These are phyloP conservation scores for Saccharomyces hybrid DNA, from an alignment of 1,139 yeast genomes.

Conservation along the genomic window DNA sequence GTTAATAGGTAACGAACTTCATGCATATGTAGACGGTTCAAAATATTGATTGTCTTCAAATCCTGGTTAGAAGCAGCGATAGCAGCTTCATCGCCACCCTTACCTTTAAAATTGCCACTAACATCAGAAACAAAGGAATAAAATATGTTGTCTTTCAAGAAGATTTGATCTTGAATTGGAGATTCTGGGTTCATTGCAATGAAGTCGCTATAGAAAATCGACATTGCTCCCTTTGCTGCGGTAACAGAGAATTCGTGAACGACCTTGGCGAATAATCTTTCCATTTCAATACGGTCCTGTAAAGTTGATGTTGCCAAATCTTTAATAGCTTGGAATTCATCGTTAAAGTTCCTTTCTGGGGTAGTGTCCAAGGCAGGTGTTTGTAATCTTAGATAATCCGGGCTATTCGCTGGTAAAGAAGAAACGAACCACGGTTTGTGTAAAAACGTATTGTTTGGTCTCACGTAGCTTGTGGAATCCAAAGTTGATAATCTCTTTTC, in stretches of 20 bases:
- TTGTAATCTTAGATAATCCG: slow-evolving; percentile 28
- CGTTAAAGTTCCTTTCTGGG: slow-evolving; percentile 72
- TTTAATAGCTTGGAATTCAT: slow-evolving; percentile 73
- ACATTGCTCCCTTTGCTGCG: slow-evolving; percentile 75
- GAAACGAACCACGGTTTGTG: slow-evolving; percentile 72
- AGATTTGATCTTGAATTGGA: slow-evolving; percentile 52
- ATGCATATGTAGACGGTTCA: slow-evolving; percentile 58
- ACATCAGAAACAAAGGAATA: slow-evolving; percentile 78
- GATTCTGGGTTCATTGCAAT: slow-evolving; percentile 77
- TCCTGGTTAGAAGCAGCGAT: slow-evolving; percentile 77
- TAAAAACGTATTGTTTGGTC: slow-evolving; percentile 55
- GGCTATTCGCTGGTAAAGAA: slow-evolving; percentile 23
- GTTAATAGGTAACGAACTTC: slow-evolving; percentile 71
- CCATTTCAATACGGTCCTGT: slow-evolving; percentile 67
- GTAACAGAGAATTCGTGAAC: slow-evolving; percentile 68
- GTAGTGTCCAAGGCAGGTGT: slow-evolving; percentile 19
- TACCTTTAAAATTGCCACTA: slow-evolving; percentile 51
- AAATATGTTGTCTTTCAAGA: slow-evolving; percentile 74
- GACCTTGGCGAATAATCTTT: slow-evolving; percentile 64
- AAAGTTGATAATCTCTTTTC: slow-evolving; percentile 38
- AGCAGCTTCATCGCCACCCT: slow-evolving; percentile 84
- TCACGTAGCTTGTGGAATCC: slow-evolving; percentile 49
- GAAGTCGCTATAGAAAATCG: slow-evolving; percentile 66
- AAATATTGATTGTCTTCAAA: slow-evolving; percentile 57
- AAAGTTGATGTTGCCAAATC: slow-evolving; percentile 56